These are phyloP conservation scores for Gentiana macrophylla DNA, from an alignment of 257 asterid species.

Conservation along the genomic window DNA sequence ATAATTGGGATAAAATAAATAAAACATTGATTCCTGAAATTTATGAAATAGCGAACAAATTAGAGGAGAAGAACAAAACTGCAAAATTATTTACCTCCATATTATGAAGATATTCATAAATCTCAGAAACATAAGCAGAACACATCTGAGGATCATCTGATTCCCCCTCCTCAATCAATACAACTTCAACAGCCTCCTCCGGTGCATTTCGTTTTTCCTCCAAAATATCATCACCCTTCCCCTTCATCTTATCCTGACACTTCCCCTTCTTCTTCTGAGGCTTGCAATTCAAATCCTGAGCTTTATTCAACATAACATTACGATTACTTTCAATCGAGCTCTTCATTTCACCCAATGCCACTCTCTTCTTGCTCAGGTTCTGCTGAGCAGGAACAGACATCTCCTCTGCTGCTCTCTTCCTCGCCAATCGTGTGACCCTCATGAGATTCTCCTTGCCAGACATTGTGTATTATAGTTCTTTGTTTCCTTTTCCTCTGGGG, in stretches of 20 bases:
- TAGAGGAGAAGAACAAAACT: not conserved
- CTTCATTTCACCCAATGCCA: slow-evolving; percentile 78
- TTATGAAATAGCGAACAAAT: too few relatives aligned
- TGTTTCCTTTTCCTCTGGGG: not conserved
- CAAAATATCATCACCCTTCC: slow-evolving; percentile 18
- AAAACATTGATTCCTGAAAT: too few relatives aligned
- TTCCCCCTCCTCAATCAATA: slow-evolving; percentile 13
- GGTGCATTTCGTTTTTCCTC: slow-evolving; percentile 3
- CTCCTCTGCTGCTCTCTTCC: slow-evolving; percentile 62
- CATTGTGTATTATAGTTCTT: slow-evolving; percentile 17
- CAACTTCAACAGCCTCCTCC: slow-evolving; percentile 12
- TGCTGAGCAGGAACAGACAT: slow-evolving; percentile 9
- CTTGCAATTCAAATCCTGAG: slow-evolving; percentile 8
- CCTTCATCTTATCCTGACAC: slow-evolving; percentile 13
- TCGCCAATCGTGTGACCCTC: slow-evolving; percentile 74
- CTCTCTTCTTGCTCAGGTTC: slow-evolving; percentile 45
- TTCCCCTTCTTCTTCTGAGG: slow-evolving; percentile 7
- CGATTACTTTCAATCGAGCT: slow-evolving; percentile 12
- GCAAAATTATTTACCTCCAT: slow-evolving; percentile 48
- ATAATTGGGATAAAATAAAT: too few relatives aligned
- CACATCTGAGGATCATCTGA: slow-evolving; percentile 72
- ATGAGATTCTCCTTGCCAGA: slow-evolving; percentile 47
- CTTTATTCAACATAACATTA: slow-evolving; percentile 6
- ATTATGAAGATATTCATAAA: slow-evolving; percentile 60
- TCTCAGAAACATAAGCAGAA: slow-evolving; percentile 58